Evolutionary conservation across 2,329 filamentous ascomycete species (phyloP).

Genomic region (Myriosclerotinia curreyana): DNA sequence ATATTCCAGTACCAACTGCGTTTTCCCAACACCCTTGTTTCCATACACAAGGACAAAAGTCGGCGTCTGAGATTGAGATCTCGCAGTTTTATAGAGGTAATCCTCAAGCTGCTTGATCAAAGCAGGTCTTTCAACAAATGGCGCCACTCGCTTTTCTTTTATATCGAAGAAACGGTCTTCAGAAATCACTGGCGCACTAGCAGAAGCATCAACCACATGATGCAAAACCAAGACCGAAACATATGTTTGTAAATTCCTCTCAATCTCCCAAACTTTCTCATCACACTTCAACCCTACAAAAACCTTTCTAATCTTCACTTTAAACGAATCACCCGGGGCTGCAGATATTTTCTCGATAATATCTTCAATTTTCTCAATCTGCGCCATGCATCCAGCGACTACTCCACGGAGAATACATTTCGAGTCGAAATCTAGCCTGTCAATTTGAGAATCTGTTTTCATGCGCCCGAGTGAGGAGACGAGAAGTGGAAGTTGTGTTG

Average conservation of each 20-base stretch:
- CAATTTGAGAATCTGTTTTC: slow-evolving; percentile 21
- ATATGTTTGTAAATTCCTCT: slow-evolving; percentile 29
- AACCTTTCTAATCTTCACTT: slow-evolving; percentile 27
- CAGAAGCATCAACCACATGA: slow-evolving; percentile 28
- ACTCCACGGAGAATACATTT: slow-evolving; percentile 29
- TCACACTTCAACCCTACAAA: slow-evolving; percentile 29
- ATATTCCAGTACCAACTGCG: slow-evolving; percentile 27
- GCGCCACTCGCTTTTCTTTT: slow-evolving; percentile 21
- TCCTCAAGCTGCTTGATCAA: slow-evolving; percentile 24
- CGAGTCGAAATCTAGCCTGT: slow-evolving; percentile 26
- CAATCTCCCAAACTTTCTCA: slow-evolving; percentile 28
- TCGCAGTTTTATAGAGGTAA: slow-evolving; percentile 20
- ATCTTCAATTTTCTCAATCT: slow-evolving; percentile 23
- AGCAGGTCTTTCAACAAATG: slow-evolving; percentile 21
- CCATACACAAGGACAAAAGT: slow-evolving; percentile 24
- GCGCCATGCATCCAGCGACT: slow-evolving; percentile 23
- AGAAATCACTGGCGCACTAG: slow-evolving; percentile 5
- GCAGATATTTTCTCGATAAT: slow-evolving; percentile 25
- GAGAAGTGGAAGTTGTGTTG: slow-evolving; percentile 24
- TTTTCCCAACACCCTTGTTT: slow-evolving; percentile 24
- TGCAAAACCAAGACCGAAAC: slow-evolving; percentile 29
- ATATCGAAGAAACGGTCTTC: slow-evolving; percentile 28
- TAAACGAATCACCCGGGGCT: slow-evolving; percentile 24
- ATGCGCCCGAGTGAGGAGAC: slow-evolving; percentile 25
- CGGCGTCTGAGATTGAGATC: slow-evolving; percentile 23